Evolutionary conservation across 1,139 yeast species (phyloP).

Genomic region (Diutina scorzettiae): DNA sequence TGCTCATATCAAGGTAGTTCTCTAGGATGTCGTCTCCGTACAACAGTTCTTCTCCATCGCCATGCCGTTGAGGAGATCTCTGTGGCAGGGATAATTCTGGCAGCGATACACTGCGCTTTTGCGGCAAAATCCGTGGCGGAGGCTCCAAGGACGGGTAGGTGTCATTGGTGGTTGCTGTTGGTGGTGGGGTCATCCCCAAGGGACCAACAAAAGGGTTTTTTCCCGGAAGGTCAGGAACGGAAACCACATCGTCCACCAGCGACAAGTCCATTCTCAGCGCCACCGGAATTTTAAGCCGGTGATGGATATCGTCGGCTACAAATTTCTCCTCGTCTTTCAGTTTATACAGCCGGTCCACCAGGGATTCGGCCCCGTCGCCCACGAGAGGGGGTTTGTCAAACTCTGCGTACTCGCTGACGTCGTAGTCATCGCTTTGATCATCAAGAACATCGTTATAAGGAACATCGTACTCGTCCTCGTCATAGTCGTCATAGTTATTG

Average conservation of each 20-base stretch:
- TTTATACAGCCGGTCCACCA: conserved; percentile 3
- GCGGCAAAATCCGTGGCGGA: not conserved
- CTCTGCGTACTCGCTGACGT: not conserved
- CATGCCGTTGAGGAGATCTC: too few relatives aligned
- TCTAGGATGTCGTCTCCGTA: conserved; percentile 3
- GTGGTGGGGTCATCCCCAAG: too few relatives aligned
- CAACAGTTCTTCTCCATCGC: not conserved
- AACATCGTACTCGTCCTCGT: not conserved
- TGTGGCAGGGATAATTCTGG: too few relatives aligned
- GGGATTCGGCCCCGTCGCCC: not conserved
- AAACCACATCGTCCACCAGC: not conserved
- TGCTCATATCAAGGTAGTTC: conserved; percentile 4
- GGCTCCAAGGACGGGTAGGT: not conserved
- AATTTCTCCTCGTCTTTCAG: conserved; percentile 2
- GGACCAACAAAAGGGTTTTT: not conserved
- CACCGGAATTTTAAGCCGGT: not conserved
- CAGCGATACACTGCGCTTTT: too few relatives aligned
- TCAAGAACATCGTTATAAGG: conserved; percentile 38
- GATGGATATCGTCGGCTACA: not conserved
- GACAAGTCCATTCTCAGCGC: not conserved
- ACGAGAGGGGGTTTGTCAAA: not conserved
- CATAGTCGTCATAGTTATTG: not conserved
- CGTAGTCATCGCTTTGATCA: conserved; percentile 11
- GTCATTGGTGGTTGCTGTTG: too few relatives aligned
- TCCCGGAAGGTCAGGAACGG: not conserved